A percentile compares a stretch with the other conserved stretches of the same genome.
These are phyloP conservation scores for Tetracentron sinense DNA, from an alignment of 164 flowering plant genomes.

Conservation along the genomic window DNA sequence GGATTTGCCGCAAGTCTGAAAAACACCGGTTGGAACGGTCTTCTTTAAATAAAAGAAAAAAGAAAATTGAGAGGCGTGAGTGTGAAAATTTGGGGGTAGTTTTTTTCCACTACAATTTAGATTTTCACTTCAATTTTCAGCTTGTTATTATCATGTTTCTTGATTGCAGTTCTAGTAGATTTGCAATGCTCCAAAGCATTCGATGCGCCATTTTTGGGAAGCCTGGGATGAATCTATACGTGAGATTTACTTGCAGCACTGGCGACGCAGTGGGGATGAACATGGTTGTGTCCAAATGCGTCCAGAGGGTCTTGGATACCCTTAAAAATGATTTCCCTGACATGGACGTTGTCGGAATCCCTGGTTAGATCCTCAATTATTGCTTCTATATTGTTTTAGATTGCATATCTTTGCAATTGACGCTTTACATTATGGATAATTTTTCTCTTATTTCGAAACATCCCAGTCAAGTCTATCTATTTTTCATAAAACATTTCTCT, in stretches of 20 bases:
- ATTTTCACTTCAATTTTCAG: background rate
- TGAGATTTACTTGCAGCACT: conserved; percentile 48
- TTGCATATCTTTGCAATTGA: too few relatives aligned
- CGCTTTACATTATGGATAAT: too few relatives aligned
- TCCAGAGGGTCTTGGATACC: conserved; percentile 54
- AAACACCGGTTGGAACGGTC: too few relatives aligned
- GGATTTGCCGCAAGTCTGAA: too few relatives aligned
- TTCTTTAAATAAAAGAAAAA: too few relatives aligned
- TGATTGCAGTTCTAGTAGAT: conserved; percentile 40
- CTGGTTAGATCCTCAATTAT: conserved; percentile 23
- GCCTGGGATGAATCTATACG: conserved; percentile 48
- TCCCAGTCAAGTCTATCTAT: too few relatives aligned
- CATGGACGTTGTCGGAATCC: conserved; percentile 63
- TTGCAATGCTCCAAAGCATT: conserved; percentile 44
- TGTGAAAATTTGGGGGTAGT: too few relatives aligned
- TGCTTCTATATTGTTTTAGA: background rate
- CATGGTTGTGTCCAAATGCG: conserved; percentile 62
- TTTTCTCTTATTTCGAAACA: too few relatives aligned
- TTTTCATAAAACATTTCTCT: too few relatives aligned
- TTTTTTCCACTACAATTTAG: too few relatives aligned
- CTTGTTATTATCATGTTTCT: too few relatives aligned
- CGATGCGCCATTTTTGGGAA: conserved; percentile 56
- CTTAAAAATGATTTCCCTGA: conserved; percentile 52
- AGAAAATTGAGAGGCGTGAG: too few relatives aligned
- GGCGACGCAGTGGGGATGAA: conserved; percentile 73